Evolutionary conservation across 108 stramenopile genomes (phyloP).

Genomic region (Stephanodiscus triporus): DNA sequence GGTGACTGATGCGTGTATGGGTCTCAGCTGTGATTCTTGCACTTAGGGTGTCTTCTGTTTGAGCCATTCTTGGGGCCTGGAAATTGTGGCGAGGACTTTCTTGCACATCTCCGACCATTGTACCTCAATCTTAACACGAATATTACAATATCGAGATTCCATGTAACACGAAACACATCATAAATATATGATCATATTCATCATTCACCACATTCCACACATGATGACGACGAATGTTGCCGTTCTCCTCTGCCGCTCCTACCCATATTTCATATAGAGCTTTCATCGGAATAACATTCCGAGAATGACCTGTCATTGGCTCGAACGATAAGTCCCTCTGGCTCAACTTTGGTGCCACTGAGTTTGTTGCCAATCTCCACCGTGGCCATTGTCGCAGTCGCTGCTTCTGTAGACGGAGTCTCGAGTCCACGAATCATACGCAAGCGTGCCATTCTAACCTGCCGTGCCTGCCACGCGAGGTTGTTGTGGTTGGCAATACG

Average conservation of each 20-base stretch:
- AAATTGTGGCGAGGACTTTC: no score
- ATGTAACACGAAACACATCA: background rate
- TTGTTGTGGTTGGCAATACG: conserved; percentile 3
- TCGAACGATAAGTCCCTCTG: conserved; percentile 8
- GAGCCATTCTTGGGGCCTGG: no score
- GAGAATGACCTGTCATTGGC: background rate
- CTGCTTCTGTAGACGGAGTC: background rate
- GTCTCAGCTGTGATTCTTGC: no score
- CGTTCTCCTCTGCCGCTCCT: no score
- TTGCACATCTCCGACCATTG: no score
- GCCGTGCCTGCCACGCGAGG: conserved; percentile 43
- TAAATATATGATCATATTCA: background rate
- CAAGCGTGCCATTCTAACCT: conserved; percentile 34
- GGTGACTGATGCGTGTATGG: no score
- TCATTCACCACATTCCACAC: background rate
- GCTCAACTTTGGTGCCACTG: background rate
- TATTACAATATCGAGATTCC: no score
- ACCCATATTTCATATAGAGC: conserved; percentile 9
- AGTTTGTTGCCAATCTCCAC: no score
- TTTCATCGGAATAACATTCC: conserved; percentile 11
- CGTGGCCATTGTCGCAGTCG: background rate
- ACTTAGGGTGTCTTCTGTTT: no score
- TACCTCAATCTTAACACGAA: no score
- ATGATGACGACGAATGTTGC: background rate
- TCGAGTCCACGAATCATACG: conserved; percentile 16